Evolutionary conservation across 2,329 filamentous ascomycete species (phyloP), one percentile per base, ranked within the genome.

Genomic region (Ophiostoma tasmaniense): DNA sequence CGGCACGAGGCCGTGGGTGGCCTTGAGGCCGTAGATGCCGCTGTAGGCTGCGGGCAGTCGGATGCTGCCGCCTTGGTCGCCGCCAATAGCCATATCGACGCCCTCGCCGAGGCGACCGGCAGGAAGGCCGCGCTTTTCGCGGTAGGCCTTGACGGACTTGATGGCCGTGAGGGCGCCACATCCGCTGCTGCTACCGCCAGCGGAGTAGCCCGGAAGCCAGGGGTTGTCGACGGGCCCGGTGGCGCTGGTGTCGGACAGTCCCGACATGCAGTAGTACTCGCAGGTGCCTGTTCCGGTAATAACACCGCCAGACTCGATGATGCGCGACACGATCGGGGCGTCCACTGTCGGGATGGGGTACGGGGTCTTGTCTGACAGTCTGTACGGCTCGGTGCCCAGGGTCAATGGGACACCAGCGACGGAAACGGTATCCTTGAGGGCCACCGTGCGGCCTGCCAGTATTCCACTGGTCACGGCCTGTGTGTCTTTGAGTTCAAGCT

Each of bases 251-350:
- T 91, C 78, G 75, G 17, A 75, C 74, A 65, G 75, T 72, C 73
- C 80, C 85, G 73, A 90, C 82, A 14, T 89, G 90, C 68, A 90
- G 81, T 64, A 76, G 70, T 37, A 73, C 76, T 93, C 90, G 76
- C 92, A 89, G 89, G 93, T 92, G 2, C 83, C 89, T 0, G 85
- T 93, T 17, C 90, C 90, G 10, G 91, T 79, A 30, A 92, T 80
- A 17, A 94, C 81, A 1, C 86, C 90, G 2, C 91, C 91, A 0
- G 88, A 86, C 68, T 90, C 87, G 74, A 76, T 72, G 6, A 79
- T 73, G 6, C 76, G 73, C 2, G 67, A 67, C 3, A 76, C 75
- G 10, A 76, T 73, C 25, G 78, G 72, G 17, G 74, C 75, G 45
- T 89, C 83, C 74, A 89, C 85, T 75, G 89, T 87, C 75, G 83